Evolutionary conservation across 371 early-diverging fungal species (phyloP), one percentile per base, ranked within the genome.

Genomic region (Apophysomyces variabilis): DNA sequence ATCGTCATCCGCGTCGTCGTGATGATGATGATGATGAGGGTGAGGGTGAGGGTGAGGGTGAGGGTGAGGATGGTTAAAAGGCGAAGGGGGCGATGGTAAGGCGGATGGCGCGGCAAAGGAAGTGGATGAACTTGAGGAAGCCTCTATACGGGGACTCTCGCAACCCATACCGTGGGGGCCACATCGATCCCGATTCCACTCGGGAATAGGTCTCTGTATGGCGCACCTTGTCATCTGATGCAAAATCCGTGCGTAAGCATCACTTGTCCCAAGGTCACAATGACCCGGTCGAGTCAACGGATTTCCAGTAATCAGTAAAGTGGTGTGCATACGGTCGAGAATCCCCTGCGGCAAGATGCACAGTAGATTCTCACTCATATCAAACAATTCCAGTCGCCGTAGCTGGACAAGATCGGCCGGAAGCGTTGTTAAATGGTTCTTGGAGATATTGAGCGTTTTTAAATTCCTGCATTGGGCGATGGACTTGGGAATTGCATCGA

Each of bases 261-360:
- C 79, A 65, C 61, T 77, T 63, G 65, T 54, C 8, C 61, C 70
- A 16, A 70, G 66, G 61, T 79, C 78, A 69, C 83, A 83, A 35
- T 76, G 71, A 5, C 80, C 83, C 14, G 80, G 77, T 8, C 82
- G 76, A 21, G 85, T 87, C 62, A 89, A 71, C 2, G 89, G 89
- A 54, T 89, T 89, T 8, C 87, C 88, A 11, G 86, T 87, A 41
- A 89, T 80, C 41, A 87, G 65, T 12, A 89, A 66, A 0, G 85
- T 84, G 0, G 85, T 82, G 14, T 75, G 77, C 86, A 89, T 78
- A 21, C 79, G 80, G 43, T 86, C 83, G 7, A 84, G 70, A 7
- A 88, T 80, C 57, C 87, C 87, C 5, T 79, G 82, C 35, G 90
- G 89, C 64, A 89, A 77, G 50, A 87, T 83, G 56, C 88, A 89